phyloP scores from a whole-genome alignment of 116 monocot genomes.

The Trichopus zeylanicus region DNA sequence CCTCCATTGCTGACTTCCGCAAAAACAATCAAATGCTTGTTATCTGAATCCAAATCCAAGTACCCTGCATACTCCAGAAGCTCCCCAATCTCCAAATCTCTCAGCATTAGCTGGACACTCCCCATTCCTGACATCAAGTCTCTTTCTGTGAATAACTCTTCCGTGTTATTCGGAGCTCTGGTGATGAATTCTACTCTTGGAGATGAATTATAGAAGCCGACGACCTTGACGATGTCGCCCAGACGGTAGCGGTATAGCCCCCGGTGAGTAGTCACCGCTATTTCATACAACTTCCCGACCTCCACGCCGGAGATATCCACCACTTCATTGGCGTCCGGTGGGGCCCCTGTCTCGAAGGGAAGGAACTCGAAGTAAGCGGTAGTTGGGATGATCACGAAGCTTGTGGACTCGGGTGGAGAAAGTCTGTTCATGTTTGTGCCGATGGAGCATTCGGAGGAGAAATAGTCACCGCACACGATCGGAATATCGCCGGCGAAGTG shows the following conservation, averaged over 20 bases:
- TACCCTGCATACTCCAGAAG: conserved; percentile 11
- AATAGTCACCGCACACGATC: conserved; percentile 25
- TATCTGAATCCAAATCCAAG: conserved; percentile 2
- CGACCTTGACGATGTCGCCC: conserved; percentile 19
- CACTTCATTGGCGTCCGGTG: not conserved
- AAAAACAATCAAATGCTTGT: conserved; percentile 10
- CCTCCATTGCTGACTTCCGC: conserved; percentile 6
- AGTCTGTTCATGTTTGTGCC: conserved; percentile 24
- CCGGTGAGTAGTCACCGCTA: conserved; percentile 35
- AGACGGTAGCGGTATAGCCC: conserved; percentile 21
- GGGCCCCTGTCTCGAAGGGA: conserved; percentile 10
- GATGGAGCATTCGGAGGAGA: conserved; percentile 32
- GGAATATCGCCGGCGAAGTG: conserved; percentile 28
- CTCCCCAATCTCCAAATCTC: not conserved
- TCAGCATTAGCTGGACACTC: conserved; percentile 1
- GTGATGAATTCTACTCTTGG: conserved; percentile 12
- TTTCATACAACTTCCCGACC: conserved; percentile 31
- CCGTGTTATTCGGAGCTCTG: conserved; percentile 4
- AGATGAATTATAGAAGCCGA: conserved; percentile 15
- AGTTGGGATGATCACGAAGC: conserved; percentile 21
- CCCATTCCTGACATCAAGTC: conserved; percentile 10
- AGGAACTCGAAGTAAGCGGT: conserved; percentile 50
- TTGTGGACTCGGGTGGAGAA: conserved; percentile 15
- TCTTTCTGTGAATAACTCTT: conserved; percentile 13
- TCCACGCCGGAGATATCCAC: conserved; percentile 32